A percentile compares a stretch with the other conserved stretches of the same genome.
Evolutionary conservation across 192 early-diverging fungal species (phyloP).

Genomic region (Backusella psychrophila): DNA sequence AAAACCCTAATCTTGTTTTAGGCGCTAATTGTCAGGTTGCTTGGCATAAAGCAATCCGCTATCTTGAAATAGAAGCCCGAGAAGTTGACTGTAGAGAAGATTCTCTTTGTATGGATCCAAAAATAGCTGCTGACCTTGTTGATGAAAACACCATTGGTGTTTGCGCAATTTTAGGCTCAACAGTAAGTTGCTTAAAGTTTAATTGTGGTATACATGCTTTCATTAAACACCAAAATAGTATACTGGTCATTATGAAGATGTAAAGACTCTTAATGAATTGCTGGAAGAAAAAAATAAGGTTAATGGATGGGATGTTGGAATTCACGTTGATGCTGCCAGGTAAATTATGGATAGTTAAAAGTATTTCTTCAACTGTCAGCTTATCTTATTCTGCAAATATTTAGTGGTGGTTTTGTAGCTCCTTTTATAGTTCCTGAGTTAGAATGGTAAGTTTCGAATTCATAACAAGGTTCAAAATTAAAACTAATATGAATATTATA

Average conservation of each 20-base stretch:
- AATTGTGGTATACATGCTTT: not conserved
- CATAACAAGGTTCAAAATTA: not conserved
- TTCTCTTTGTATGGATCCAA: constrained; percentile 54
- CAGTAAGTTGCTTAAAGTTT: constrained; percentile 25
- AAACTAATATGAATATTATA: not conserved
- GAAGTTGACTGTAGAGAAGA: constrained; percentile 33
- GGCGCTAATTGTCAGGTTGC: constrained; percentile 69
- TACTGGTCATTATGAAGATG: constrained; percentile 85
- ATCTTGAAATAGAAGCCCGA: constrained; percentile 39
- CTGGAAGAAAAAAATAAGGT: constrained; percentile 59
- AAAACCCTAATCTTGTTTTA: constrained; percentile 79
- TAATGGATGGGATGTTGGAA: constrained; percentile 68
- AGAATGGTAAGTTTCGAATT: constrained; percentile 51
- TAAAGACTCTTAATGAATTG: constrained; percentile 55
- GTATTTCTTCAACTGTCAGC: not conserved
- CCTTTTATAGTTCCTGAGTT: constrained; percentile 78
- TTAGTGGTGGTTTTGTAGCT: constrained; percentile 79
- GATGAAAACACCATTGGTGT: constrained; percentile 90
- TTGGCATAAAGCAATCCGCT: constrained; percentile 25
- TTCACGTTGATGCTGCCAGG: constrained; percentile 84
- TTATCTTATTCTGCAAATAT: not conserved
- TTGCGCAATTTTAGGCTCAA: constrained; percentile 72
- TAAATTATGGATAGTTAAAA: not conserved
- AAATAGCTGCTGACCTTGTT: constrained; percentile 62
- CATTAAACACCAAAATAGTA: constrained; percentile 33